Base-by-base conservation (phyloP, 164 flowering plant species). In the Santalum album region DNA sequence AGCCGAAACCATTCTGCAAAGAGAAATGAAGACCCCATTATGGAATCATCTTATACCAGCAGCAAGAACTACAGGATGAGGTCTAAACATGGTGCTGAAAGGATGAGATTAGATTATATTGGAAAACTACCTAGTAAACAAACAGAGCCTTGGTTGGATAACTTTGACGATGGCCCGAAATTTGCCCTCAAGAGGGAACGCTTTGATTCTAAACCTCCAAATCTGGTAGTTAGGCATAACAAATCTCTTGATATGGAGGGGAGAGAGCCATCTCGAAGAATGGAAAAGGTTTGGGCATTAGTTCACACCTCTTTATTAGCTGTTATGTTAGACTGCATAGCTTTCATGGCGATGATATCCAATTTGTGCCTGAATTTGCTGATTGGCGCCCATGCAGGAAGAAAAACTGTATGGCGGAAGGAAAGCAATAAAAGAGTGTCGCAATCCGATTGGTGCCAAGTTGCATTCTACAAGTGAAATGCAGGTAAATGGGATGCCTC, bases 201-300 rank as follows among this genome's bases (percentile, higher is more conserved):
- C 46, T 25, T 60, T 2, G 73, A 62, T 43, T 39, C 66, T 49
- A 69, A 42, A 56, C 65, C 74, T 43, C 54, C 80, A 26, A 65
- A 55, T 66, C 48, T 58, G 23, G 18, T 56, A 17, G 44, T 49
- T 52, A 54, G 34, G 56, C 52, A 20, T 4, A 53, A 26, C 45
- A 68, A 60, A 14, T 50, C 62, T 58, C 52, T 59, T 46, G 68
- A 49, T 72, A 45, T 45, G n/a, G 67, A 55, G 56, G 82, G 69
- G 27, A 69, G 65, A 57, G 69, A 49, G 38, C 57, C 44, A 39
- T 52, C 65, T 51, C 56, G 60, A 32, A 61, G 54, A 65, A 63
- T 65, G 39, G 21, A 48, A 26, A 75, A 79, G 85, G 83, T 84
- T 3, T 53, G 21, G 5, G 19, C 22, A 24, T 32, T 20, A 25